Base-by-base conservation (phyloP, 2,329 filamentous ascomycete genomes). In the Fusarium napiforme region DNA sequence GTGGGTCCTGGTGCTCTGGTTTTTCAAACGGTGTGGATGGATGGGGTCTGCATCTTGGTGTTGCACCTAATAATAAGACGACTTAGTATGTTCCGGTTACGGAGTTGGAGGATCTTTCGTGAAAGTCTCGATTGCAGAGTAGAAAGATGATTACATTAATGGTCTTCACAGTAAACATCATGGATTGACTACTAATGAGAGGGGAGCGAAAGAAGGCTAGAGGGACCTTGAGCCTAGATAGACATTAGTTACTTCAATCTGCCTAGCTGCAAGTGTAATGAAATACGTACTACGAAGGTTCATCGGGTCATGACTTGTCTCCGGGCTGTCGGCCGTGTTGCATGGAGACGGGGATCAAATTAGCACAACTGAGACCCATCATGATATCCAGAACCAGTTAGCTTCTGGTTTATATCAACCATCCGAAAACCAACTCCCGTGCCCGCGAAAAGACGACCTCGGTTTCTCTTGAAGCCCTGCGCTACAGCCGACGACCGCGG, bases 401-500 rank as follows among this genome's bases (percentile, higher is more conserved):
- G 75, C 42, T 59, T 60, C 46, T 42, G 49, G 55, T 67, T 58
- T 55, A 43, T 59, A 64, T 66, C 32, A 56, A 68, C 71, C 70
- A 59, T 55, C 45, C 65, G 64, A 67, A 55, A 57, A 50, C 57
- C 56, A 59, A 68, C 63, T 72, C 60, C 69, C 75, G 60, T 62
- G 46, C 56, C 57, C 59, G 45, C 40, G n/a, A 49, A 64, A 61
- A 69, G 73, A 64, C 62, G 73, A 77, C 75, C 75, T 74, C 71
- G 75, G 75, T 69, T 47, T 69, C 49, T 67, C 52, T 67, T 47
- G 57, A 67, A 49, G 55, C 66, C 55, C 57, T 39, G 69, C 52
- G 69, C 55, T 39, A 72, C 64, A 77, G 75, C 75, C 75, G 75
- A 77, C 58, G 67, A 72, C 75, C 75, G 75, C 72, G 74, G 75